Evolutionary conservation across 306 rosid species (phyloP).

Genomic region (Cyamopsis tetragonoloba): DNA sequence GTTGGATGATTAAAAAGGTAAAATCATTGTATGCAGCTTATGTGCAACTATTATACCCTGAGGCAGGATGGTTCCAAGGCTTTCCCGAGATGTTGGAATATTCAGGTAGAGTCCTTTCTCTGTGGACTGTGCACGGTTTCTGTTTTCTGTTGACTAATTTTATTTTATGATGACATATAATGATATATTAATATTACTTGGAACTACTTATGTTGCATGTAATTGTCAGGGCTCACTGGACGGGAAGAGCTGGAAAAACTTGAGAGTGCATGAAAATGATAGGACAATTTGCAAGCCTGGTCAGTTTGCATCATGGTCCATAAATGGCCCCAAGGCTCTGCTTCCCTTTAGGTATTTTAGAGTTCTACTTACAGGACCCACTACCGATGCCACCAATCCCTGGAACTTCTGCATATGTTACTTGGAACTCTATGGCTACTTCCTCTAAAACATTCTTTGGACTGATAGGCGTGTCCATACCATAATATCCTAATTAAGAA

Average conservation of each 20-base stretch:
- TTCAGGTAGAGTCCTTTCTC: conserved; percentile 55
- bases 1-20: background rate
- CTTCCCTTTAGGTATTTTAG: conserved; percentile 79
- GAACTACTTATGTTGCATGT: background rate
- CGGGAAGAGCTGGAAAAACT: conserved; percentile 76
- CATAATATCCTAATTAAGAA: background rate
- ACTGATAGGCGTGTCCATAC: background rate
- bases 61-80: conserved; percentile 92
- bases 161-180: no score
- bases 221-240: conserved; percentile 69
- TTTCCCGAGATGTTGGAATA: conserved; percentile 72
- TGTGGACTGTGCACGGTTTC: background rate
- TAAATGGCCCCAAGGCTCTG: conserved; percentile 64
- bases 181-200: no score
- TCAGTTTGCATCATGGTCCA: conserved; percentile 93
- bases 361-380: conserved; percentile 60
- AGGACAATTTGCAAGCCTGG: conserved; percentile 71
- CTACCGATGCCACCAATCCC: conserved; percentile 63
- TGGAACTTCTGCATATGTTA: conserved; percentile 79
- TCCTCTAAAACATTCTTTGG: conserved; percentile 39
- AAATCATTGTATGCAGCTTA: conserved; percentile 52
- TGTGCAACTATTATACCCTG: conserved; percentile 89
- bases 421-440: conserved; percentile 81
- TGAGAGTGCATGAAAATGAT: conserved; percentile 79
- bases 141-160: no score